Conservation (phyloP, 345 rosid species). For the Clarkia xantiana region DNA sequence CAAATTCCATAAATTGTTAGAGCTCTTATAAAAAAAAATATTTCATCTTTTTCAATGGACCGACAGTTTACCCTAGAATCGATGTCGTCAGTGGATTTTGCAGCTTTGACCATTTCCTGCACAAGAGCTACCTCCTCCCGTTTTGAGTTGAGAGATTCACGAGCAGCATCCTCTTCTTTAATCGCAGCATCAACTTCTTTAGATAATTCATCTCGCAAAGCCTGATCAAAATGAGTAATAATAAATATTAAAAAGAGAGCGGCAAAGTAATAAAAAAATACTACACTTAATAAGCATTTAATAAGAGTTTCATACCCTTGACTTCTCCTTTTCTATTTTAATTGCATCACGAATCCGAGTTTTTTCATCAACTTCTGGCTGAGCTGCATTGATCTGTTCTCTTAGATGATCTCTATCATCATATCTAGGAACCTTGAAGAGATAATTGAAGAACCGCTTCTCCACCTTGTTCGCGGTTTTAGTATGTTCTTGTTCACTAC, state of each 20-base stretch:
- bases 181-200: constrained; percentile 28
- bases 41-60: constrained; percentile 8
- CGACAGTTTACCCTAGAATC: constrained; percentile 34
- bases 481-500: background rate
- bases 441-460: constrained; percentile 36
- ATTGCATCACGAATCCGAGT: constrained; percentile 51
- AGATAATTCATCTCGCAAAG: constrained; percentile 22
- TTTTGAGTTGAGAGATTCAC: constrained; percentile 39
- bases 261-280: background rate
- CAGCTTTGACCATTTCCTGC: constrained; percentile 38
- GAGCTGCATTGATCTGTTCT: constrained; percentile 42
- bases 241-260: constrained; percentile 11
- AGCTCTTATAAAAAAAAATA: background rate
- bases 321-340: constrained; percentile 29
- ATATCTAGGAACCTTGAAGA: constrained; percentile 51
- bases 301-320: constrained; percentile 29
- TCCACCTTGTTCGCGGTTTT: constrained; percentile 23
- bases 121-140: constrained; percentile 57
- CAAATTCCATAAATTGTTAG: constrained; percentile 9
- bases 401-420: constrained; percentile 29
- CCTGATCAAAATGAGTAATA: constrained; percentile 27
- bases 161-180: constrained; percentile 47
- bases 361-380: constrained; percentile 41
- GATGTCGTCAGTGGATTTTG: constrained; percentile 42
- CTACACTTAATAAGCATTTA: background rate